Percentiles rank a stretch among this genome's conserved stretches.
phyloP scores from a whole-genome alignment of 2,329 filamentous ascomycete genomes.

The Pseudogymnoascus sp. region DNA sequence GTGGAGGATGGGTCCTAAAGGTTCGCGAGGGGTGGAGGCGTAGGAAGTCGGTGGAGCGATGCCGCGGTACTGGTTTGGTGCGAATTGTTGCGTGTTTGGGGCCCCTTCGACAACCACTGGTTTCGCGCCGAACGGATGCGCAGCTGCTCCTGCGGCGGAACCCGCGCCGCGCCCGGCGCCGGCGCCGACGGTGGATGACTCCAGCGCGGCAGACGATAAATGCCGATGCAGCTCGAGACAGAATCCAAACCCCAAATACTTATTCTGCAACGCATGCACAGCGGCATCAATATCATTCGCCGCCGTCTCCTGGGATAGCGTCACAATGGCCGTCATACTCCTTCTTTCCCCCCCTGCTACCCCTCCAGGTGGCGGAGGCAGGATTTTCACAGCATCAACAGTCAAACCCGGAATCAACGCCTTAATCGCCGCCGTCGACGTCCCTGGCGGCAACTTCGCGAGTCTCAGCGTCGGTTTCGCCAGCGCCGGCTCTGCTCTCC shows the following conservation, averaged over 20 bases:
- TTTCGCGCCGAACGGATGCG: conserved; percentile 72
- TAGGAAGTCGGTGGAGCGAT: conserved; percentile 75
- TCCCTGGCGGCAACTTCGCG: conserved; percentile 51
- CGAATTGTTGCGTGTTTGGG: conserved; percentile 33
- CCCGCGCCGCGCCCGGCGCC: conserved; percentile 17
- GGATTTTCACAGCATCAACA: conserved; percentile 66
- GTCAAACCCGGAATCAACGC: conserved; percentile 50
- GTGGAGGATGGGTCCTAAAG: conserved; percentile 43
- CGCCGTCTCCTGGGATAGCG: conserved; percentile 69
- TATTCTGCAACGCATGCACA: conserved; percentile 70
- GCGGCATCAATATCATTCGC: conserved; percentile 74
- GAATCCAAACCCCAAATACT: conserved; percentile 77
- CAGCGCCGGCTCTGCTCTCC: conserved; percentile 47
- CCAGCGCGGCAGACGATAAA: conserved; percentile 66
- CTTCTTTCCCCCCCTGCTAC: conserved; percentile 50
- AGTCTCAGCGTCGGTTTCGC: conserved; percentile 55
- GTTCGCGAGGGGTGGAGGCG: conserved; percentile 27
- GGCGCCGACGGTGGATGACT: conserved; percentile 28
- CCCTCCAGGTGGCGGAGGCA: conserved; percentile 42
- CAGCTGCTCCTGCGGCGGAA: conserved; percentile 33
- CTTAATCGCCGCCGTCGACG: conserved; percentile 50
- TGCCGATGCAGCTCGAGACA: conserved; percentile 74
- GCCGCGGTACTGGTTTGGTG: conserved; percentile 43
- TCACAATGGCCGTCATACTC: conserved; percentile 70
- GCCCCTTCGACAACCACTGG: conserved; percentile 39